These are phyloP conservation scores for Solanum gandarillasii DNA, from an alignment of 257 asterid species.

Conservation along the genomic window DNA sequence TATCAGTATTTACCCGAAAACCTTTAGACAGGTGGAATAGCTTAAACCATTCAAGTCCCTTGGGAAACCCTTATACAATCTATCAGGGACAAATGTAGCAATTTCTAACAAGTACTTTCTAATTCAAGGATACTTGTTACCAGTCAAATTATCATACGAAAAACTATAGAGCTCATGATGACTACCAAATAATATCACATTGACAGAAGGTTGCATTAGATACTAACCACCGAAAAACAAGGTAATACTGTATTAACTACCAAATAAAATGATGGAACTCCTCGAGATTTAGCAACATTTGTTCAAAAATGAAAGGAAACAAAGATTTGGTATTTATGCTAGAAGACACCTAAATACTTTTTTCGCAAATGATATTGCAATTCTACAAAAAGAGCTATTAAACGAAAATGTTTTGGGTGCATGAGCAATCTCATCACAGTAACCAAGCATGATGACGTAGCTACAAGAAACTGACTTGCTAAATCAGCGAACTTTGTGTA, in stretches of 20 bases:
- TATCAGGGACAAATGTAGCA: not conserved
- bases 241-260: not conserved
- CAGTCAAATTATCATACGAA: not conserved
- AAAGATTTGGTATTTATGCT: not conserved
- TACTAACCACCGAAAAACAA: not conserved
- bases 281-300: not conserved
- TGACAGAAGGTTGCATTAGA: not conserved
- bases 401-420: not conserved
- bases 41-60: not conserved
- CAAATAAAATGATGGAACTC: not conserved
- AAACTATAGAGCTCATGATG: not conserved
- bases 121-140: not conserved
- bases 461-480: not conserved
- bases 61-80: not conserved
- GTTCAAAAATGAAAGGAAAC: not conserved
- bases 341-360: not conserved
- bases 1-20: not conserved
- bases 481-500: not conserved
- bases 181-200: not conserved
- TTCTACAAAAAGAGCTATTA: not conserved
- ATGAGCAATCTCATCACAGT: not conserved
- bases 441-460: not conserved
- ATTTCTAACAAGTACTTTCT: not conserved
- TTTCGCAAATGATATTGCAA: not conserved
- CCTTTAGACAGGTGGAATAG: not conserved